phyloP scores from a whole-genome alignment of 2,329 filamentous ascomycete species.

The Microcera coccophila region DNA sequence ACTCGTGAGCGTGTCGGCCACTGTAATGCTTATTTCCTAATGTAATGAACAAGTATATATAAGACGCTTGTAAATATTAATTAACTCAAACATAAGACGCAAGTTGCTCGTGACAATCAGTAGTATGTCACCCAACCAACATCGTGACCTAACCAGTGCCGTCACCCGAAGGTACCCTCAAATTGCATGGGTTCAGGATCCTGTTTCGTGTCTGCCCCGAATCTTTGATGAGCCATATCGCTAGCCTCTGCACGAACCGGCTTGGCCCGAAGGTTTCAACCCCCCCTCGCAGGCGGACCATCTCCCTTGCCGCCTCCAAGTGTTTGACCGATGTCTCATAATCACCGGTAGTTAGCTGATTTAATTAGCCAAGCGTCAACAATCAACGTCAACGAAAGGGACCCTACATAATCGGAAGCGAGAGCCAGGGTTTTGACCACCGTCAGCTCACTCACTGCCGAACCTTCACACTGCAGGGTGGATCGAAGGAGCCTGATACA shows the following conservation, averaged over 20 bases:
- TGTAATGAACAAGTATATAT: no score
- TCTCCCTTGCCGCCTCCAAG: conserved; percentile 1
- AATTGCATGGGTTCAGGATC: no score
- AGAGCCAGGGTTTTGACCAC: conserved; percentile 18
- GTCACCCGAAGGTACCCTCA: no score
- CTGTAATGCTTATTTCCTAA: no score
- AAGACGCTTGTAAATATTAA: no score
- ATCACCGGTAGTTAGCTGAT: not conserved
- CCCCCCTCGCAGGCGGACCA: conserved; percentile 4
- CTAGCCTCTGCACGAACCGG: conserved; percentile 3
- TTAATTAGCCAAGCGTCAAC: not conserved
- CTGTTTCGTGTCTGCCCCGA: no score
- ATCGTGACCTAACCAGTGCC: no score
- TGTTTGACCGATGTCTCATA: not conserved
- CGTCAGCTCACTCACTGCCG: conserved; percentile 14
- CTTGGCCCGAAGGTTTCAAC: not conserved
- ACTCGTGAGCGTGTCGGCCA: no score
- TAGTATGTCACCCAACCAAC: no score
- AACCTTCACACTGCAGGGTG: conserved; percentile 4
- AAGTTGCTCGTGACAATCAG: no score
- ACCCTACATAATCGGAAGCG: conserved; percentile 6
- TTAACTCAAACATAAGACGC: no score
- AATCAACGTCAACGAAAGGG: no score
- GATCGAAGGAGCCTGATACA: conserved; percentile 12
- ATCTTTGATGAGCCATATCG: conserved; percentile 7